Conservation (phyloP, 2,329 filamentous ascomycete species). For the Fusarium austroafricanum region DNA sequence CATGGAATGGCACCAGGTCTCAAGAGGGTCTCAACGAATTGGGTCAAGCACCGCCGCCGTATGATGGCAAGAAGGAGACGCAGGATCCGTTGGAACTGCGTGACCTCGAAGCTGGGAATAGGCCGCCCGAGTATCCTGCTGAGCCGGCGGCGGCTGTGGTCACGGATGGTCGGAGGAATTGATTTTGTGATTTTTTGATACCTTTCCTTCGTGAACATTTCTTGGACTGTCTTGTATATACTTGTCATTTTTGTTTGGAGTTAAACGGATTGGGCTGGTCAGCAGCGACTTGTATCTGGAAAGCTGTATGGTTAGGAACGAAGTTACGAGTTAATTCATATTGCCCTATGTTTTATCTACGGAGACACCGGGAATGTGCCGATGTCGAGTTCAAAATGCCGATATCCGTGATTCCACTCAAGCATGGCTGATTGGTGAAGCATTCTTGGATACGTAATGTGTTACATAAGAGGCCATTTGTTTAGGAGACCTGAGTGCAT, state of each 20-base stretch:
- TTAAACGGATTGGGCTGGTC: not conserved
- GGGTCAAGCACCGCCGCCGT: slow-evolving; percentile 74
- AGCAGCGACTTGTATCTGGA: not conserved
- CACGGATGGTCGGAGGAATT: slow-evolving; percentile 33
- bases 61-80: slow-evolving; percentile 54
- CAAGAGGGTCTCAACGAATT: slow-evolving; percentile 71
- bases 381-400: not conserved
- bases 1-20: slow-evolving; percentile 43
- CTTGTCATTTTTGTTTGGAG: slow-evolving; percentile 3
- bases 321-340: not conserved
- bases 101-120: slow-evolving; percentile 44
- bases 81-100: slow-evolving; percentile 39
- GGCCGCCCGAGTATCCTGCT: slow-evolving; percentile 48
- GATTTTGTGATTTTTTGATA: not conserved
- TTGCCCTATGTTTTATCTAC: not conserved
- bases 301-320: not conserved
- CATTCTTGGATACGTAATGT: not conserved
- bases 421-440: slow-evolving; percentile 3
- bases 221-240: not conserved
- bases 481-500: not conserved
- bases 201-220: not conserved
- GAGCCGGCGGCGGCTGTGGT: slow-evolving; percentile 43
- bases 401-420: not conserved
- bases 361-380: not conserved
- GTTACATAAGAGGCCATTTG: not conserved